Percentiles rank a stretch among this genome's conserved stretches.
Conservation (phyloP, 441 rosid genomes). For the Metrosideros polymorpha region DNA sequence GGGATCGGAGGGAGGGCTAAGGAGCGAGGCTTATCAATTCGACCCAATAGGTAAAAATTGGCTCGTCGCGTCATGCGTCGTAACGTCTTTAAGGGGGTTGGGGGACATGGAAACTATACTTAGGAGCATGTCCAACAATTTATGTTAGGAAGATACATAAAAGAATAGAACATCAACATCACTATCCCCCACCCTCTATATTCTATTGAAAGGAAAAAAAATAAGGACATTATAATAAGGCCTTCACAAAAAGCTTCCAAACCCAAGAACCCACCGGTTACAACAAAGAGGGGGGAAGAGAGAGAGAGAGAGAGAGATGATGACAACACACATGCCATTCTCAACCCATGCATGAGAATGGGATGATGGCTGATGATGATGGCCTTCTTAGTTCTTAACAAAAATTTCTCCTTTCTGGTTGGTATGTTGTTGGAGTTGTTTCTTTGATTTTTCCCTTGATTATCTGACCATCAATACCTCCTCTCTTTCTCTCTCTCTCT, state of each 20-base stretch:
- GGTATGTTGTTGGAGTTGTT: neutral
- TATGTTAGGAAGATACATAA: neutral
- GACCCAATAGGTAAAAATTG: accelerated
- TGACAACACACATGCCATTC: neutral
- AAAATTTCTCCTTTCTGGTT: neutral
- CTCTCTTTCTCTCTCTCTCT: neutral
- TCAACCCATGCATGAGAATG: neutral
- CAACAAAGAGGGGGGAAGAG: neutral
- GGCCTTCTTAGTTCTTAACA: neutral
- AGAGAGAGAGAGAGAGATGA: neutral
- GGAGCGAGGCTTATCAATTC: neutral
- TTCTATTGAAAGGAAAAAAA: neutral
- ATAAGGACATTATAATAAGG: neutral
- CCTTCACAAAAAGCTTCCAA: neutral
- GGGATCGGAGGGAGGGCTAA: neutral
- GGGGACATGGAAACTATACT: neutral
- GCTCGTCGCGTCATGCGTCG: neutral
- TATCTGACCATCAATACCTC: neutral
- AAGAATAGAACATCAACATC: neutral
- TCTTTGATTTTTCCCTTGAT: neutral
- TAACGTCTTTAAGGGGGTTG: accelerated
- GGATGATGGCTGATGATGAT: neutral
- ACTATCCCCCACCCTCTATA: neutral
- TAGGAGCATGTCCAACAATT: neutral
- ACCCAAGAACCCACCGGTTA: neutral